Conservation (phyloP, 345 rosid genomes). For the Rhodamnia argentea region DNA sequence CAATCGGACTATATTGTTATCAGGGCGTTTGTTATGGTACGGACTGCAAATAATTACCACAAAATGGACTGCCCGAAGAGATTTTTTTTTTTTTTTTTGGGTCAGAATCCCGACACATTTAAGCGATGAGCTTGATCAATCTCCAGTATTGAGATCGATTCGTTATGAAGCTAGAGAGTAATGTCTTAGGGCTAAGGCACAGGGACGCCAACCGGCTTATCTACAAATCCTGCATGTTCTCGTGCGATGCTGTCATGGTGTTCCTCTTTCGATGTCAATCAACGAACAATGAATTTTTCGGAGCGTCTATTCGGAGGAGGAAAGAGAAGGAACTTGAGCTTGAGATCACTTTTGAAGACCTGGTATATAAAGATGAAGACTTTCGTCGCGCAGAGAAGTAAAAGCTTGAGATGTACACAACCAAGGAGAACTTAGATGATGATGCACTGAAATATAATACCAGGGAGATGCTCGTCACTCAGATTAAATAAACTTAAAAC, state of each 20-base stretch:
- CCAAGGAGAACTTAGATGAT: neutral
- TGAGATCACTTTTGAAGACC: neutral
- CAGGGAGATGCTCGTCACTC: neutral
- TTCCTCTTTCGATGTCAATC: neutral
- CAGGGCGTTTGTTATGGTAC: neutral
- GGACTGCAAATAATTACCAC: neutral
- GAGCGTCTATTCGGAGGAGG: neutral
- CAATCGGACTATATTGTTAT: neutral
- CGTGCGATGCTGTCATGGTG: neutral
- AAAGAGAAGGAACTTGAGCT: neutral
- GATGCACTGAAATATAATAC: neutral
- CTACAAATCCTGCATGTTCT: neutral
- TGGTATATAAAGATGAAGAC: neutral
- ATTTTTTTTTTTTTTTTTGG: neutral
- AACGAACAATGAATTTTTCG: too few relatives aligned
- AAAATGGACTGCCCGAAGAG: neutral
- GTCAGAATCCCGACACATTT: neutral
- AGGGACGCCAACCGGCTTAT: neutral
- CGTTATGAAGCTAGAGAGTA: neutral
- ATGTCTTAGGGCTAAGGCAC: neutral
- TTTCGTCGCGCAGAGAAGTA: neutral
- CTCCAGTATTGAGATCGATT: neutral
- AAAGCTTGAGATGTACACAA: neutral
- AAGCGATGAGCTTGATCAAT: neutral
- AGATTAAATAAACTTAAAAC: neutral